Evolutionary conservation across 192 early-diverging fungal genomes (phyloP).

Genomic region (Backusella sp.): DNA sequence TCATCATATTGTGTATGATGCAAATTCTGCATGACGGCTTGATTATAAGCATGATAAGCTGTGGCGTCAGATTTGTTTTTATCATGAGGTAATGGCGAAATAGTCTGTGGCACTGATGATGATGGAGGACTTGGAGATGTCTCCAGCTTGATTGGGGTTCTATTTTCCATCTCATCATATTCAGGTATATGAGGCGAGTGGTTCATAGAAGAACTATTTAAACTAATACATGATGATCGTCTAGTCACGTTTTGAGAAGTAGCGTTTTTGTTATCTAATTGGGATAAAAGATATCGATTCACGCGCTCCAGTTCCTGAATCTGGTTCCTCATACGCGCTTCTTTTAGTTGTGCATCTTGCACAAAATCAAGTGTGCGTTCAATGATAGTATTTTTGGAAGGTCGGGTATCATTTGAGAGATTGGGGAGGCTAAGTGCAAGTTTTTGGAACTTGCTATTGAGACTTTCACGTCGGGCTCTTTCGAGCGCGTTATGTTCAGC

Average conservation of each 20-base stretch:
- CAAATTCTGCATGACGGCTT: neutral
- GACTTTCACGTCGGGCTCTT: constrained; percentile 71
- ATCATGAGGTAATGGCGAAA: neutral
- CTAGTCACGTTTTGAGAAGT: neutral
- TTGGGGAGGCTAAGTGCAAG: constrained; percentile 71
- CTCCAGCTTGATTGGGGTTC: neutral
- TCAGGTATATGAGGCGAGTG: neutral
- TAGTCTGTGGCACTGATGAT: neutral
- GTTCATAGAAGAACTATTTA: neutral
- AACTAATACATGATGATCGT: neutral
- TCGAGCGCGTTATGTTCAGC: constrained; percentile 82
- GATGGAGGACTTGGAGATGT: neutral
- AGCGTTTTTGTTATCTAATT: constrained; percentile 2
- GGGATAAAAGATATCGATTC: constrained; percentile 12
- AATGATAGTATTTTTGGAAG: constrained; percentile 79
- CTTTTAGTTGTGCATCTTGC: constrained; percentile 15
- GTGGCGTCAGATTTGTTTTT: constrained; percentile 5
- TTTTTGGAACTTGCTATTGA: constrained; percentile 80
- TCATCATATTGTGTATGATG: neutral
- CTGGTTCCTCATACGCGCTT: constrained; percentile 20
- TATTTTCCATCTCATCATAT: neutral
- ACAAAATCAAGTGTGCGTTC: constrained; percentile 70
- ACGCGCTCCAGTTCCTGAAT: constrained; percentile 18
- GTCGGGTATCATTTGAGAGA: constrained; percentile 65
- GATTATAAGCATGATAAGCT: neutral